Conservation (phyloP, 768 basidiomycete species). For the Chlorophyllum brunneum region DNA sequence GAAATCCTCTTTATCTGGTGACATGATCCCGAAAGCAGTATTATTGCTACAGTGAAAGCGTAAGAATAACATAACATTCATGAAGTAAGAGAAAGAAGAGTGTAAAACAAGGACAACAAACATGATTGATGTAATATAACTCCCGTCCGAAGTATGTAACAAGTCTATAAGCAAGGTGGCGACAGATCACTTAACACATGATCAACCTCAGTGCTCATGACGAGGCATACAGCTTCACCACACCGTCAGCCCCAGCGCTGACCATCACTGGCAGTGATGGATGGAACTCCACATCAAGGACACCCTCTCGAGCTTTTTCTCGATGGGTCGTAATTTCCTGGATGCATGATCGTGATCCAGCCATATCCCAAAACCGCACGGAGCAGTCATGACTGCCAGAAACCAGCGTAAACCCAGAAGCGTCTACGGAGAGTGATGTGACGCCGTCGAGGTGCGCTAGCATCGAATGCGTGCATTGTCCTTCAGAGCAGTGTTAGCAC, state of each 20-base stretch:
- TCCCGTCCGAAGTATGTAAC: constrained; percentile 32
- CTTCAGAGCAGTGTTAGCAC: constrained; percentile 29
- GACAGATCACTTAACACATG: constrained; percentile 16
- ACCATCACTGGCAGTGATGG: constrained; percentile 82
- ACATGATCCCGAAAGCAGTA: constrained; percentile 12
- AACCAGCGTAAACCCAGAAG: constrained; percentile 81
- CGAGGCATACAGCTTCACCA: constrained; percentile 87
- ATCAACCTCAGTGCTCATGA: constrained; percentile 45
- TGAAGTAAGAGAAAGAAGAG: constrained; percentile 24
- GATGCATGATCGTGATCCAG: constrained; percentile 72
- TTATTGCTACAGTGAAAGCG: constrained; percentile 14
- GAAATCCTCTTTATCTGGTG: background rate
- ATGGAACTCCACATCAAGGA: constrained; percentile 84
- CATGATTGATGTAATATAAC: constrained; percentile 18
- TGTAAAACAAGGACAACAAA: constrained; percentile 24
- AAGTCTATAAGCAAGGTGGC: constrained; percentile 28
- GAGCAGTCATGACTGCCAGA: constrained; percentile 94
- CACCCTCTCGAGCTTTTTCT: constrained; percentile 87
- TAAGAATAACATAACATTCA: constrained; percentile 20
- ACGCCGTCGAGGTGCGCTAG: constrained; percentile 89
- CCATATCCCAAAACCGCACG: constrained; percentile 90
- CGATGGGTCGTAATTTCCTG: constrained; percentile 91
- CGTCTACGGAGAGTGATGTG: constrained; percentile 86
- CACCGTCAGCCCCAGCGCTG: constrained; percentile 94
- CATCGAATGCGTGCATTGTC: constrained; percentile 87